phyloP scores from a whole-genome alignment of 2,329 filamentous ascomycete genomes.

The Penicillium sp. region DNA sequence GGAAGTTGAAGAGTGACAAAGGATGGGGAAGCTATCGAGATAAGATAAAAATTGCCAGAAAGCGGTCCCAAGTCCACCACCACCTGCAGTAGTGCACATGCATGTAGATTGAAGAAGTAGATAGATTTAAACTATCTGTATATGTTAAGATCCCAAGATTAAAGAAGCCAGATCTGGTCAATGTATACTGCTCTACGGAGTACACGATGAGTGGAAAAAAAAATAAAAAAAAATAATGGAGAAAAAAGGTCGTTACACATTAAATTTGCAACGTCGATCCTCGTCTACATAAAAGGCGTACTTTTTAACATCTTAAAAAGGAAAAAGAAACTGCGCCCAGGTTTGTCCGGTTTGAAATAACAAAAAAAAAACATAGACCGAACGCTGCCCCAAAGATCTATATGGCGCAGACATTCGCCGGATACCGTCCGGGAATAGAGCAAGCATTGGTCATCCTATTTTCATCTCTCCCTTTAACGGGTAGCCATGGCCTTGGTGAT shows the following conservation, averaged over 20 bases:
- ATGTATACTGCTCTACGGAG: no score
- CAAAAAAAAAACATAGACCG: constrained; percentile 35
- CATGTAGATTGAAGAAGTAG: background rate
- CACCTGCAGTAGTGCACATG: no score
- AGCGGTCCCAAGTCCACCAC: constrained; percentile 1
- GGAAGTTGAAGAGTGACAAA: background rate
- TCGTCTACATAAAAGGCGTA: constrained; percentile 40
- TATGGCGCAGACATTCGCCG: constrained; percentile 28
- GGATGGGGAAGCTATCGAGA: constrained; percentile 7
- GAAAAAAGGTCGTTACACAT: constrained; percentile 38
- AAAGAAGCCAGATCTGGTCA: background rate
- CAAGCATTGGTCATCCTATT: constrained; percentile 35
- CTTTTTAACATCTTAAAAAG: constrained; percentile 35
- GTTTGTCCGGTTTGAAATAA: constrained; percentile 31
- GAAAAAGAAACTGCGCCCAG: constrained; percentile 35
- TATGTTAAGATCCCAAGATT: no score
- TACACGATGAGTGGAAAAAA: no score
- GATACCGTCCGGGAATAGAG: constrained; percentile 23
- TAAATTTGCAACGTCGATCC: constrained; percentile 40
- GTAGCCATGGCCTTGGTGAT: constrained; percentile 98
- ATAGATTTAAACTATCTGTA: background rate
- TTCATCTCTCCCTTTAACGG: constrained; percentile 65
- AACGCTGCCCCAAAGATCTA: constrained; percentile 33
- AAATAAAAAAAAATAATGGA: constrained; percentile 3
- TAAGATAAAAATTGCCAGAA: constrained; percentile 9